phyloP scores from a whole-genome alignment of 106 monocot species.

The Dactylorhiza incarnata region DNA sequence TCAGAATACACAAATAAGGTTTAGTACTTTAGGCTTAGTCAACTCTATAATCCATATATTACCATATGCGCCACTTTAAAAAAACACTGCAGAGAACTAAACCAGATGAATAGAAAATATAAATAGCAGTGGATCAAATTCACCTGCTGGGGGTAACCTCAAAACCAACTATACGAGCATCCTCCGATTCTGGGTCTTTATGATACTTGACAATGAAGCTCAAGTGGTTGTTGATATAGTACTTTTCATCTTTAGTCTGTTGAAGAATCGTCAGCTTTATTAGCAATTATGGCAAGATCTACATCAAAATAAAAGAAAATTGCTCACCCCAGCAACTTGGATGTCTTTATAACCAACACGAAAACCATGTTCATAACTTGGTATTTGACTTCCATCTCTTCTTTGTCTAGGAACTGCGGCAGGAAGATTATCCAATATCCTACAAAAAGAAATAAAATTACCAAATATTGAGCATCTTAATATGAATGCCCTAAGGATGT shows the following conservation, averaged over 20 bases:
- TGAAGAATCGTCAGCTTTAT: neutral
- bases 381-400: slow-evolving; percentile 22
- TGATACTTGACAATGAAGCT: slow-evolving; percentile 38
- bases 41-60: no score
- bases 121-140: neutral
- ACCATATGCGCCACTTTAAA: neutral
- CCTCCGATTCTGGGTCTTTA: slow-evolving; percentile 22
- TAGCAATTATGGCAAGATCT: neutral
- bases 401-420: slow-evolving; percentile 21
- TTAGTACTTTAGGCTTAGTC: no score
- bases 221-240: slow-evolving; percentile 36
- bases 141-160: slow-evolving; percentile 38
- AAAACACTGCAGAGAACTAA: neutral
- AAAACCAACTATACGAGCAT: slow-evolving; percentile 40
- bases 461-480: neutral
- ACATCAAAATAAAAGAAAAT: slow-evolving; percentile 3
- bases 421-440: slow-evolving; percentile 29
- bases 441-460: slow-evolving; percentile 2
- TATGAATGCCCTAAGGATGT: neutral
- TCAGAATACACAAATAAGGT: no score
- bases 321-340: slow-evolving; percentile 13
- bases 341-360: slow-evolving; percentile 25
- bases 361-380: slow-evolving; percentile 32
- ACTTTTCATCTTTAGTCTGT: slow-evolving; percentile 32
- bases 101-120: neutral